Evolutionary conservation across 2,329 filamentous ascomycete genomes (phyloP), one percentile per base, ranked within the genome.

Genomic region (Trichocomaceae sp.): DNA sequence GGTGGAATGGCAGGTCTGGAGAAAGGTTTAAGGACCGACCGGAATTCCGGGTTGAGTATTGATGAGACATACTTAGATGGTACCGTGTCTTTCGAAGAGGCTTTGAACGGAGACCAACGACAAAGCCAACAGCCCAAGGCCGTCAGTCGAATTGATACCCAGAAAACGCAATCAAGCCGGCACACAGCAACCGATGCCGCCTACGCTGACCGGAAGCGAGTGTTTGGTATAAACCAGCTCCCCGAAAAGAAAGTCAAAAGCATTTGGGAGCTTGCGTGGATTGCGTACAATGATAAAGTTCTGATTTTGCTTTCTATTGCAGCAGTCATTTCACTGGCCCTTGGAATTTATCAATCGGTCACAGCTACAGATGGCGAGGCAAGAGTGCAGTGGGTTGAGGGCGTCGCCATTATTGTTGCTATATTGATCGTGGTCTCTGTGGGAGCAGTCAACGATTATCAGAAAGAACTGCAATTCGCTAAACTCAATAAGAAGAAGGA

Each of bases 251-350:
- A 86, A 63, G 76, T 83, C 22, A 90, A 89, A 66, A 84, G 77
- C 39, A 83, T 90, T 50, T 75, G 86, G 57, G 77, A 84, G 63
- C 72, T 90, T 15, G 84, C 84, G 59, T 91, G 87, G 87, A 86
- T 89, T 63, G 86, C 87, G 1, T 89, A 88, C 72, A 90, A 90
- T 65, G 87, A 91, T 70, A 91, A 90, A 63, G 83, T 91, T 10
- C 74, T 90, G 51, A 86, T 90, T 53, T 72, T 90, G 4, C 75
- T 90, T 56, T 86, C 85, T 1, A 76, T 84, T 19, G 86, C 87
- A 7, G 87, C 87, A 1, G 75, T 81, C n/a, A 83, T 91, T 35
- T 90, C 87, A 1, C 75, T 91, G 23, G 84, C 83, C 0, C 80
- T 91, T 41, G 87, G 87, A 46, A 80, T 90, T 1, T 90, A 89